Conservation (phyloP, 2,329 filamentous ascomycete genomes). For the Lojkania enalia region DNA sequence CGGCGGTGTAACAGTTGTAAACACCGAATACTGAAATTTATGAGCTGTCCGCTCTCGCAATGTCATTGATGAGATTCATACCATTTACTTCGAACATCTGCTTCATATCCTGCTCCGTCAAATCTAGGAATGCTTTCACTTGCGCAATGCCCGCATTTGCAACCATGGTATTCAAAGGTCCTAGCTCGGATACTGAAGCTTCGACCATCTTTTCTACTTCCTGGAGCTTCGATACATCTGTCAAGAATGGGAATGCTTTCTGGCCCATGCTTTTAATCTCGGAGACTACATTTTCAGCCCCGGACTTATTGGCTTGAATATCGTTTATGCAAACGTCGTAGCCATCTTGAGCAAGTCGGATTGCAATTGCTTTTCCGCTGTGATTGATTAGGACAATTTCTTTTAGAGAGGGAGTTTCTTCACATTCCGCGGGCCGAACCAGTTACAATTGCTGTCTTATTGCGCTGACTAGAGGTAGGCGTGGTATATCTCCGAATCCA, state of each 20-base stretch:
- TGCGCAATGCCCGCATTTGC: conserved; percentile 67
- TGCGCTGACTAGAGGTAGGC: conserved; percentile 20
- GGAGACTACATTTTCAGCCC: conserved; percentile 56
- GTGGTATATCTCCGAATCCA: conserved; percentile 31
- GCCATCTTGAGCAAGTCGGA: conserved; percentile 66
- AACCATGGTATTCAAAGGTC: conserved; percentile 58
- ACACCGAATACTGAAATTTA: conserved; percentile 57
- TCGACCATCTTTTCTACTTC: conserved; percentile 60
- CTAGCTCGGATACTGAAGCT: conserved; percentile 57
- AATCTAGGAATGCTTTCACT: conserved; percentile 59
- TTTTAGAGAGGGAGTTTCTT: conserved; percentile 12
- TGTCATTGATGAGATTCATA: background rate
- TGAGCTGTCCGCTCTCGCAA: background rate
- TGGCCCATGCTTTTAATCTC: conserved; percentile 58
- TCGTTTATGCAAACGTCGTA: conserved; percentile 70
- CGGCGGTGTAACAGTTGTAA: conserved; percentile 66
- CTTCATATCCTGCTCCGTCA: conserved; percentile 60
- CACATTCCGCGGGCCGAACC: conserved; percentile 45
- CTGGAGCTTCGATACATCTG: conserved; percentile 62
- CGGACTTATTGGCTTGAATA: conserved; percentile 55
- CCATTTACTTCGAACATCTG: conserved; percentile 65
- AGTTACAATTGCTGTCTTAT: conserved; percentile 44
- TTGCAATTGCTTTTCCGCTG: conserved; percentile 65
- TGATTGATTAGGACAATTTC: conserved; percentile 13
- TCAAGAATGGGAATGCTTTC: conserved; percentile 58